These are phyloP conservation scores for Kuraishia floccosa DNA, from an alignment of 805 yeast genomes.

Conservation along the genomic window DNA sequence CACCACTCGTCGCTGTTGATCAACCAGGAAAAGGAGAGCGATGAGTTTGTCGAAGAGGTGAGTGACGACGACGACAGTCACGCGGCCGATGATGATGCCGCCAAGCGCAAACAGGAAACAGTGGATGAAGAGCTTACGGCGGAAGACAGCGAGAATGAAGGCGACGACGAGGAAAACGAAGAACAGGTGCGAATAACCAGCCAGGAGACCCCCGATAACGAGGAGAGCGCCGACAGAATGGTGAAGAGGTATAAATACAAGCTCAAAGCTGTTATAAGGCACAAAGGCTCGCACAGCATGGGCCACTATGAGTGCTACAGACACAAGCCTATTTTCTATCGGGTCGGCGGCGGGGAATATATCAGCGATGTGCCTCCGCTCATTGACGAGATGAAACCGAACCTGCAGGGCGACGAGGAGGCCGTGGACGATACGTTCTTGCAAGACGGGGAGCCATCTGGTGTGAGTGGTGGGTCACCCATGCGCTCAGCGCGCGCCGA, in stretches of 20 bases:
- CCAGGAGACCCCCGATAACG: background rate
- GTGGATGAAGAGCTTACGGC: too few relatives aligned
- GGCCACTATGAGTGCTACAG: conserved; percentile 91
- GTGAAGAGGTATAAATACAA: conserved; percentile 28
- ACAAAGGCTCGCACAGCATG: conserved; percentile 76
- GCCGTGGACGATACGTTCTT: background rate
- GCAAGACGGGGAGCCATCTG: too few relatives aligned
- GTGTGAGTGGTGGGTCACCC: background rate
- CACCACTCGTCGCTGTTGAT: conserved; percentile 6
- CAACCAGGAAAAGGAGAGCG: conserved; percentile 11
- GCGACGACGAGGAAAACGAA: conserved; percentile 2
- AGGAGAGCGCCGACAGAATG: background rate
- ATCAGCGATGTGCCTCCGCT: conserved; percentile 1
- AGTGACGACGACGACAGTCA: conserved; percentile 9
- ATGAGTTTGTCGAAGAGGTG: conserved; percentile 11
- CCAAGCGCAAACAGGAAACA: too few relatives aligned
- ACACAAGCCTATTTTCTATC: conserved; percentile 55
- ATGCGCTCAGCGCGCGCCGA: background rate
- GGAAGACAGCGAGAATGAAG: conserved; percentile 7
- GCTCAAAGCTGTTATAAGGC: conserved; percentile 67
- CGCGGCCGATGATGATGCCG: conserved; percentile 7
- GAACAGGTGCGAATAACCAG: background rate
- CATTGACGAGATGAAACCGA: background rate
- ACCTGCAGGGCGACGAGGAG: conserved; percentile 1
- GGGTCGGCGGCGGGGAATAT: conserved; percentile 19